Evolutionary conservation across 305 asterid genomes (phyloP), one percentile per base, ranked within the genome.

Genomic region (Fraxinus sp.): DNA sequence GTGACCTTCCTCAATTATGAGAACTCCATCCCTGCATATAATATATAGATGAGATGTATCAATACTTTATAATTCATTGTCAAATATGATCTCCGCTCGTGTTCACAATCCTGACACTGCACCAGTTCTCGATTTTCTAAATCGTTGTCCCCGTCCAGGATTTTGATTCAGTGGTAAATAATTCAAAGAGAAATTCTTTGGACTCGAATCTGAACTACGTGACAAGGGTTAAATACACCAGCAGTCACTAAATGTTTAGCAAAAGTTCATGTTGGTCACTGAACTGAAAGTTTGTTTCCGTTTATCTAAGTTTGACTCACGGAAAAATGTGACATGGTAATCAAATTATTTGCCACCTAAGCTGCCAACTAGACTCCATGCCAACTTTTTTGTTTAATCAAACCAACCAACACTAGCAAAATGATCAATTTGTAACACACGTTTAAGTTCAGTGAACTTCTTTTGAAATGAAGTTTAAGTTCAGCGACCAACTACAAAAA

Each of bases 21-120:
- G 96, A 90, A 93, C 93, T 90, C 95, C 98, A 86, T 88, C 92
- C 99, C 98, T 96, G 99, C 99, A 94, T 90, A 81, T 89, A 89
- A 92, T 91, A 88, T 88, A 90, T 91, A 94, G 93, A 94, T 78
- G 85, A 92, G 88, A 90, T 28, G 88, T 87, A 89, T 93, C 84
- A 93, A 95, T 91, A 91, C 83, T 81, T 83, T 64, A 76, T 77
- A 88, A 82, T 87, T 90, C 89, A 77, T 86, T 75, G 64, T 83
- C 88, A 86, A 72, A 85, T 87, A 77, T 77, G 79, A 83, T 89
- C 91, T 90, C 89, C 81, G 80, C 80, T 85, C 82, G 86, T 80
- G 87, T 82, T 89, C 89, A 87, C 87, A 87, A 82, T 85, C 89
- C 90, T 79, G 82, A 87, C 24, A 87, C 88, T 79, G 86, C 92